A percentile compares a stretch with the other conserved stretches of the same genome.
phyloP scores from a whole-genome alignment of 306 rosid genomes.

The Amphicarpaea edgeworthii region DNA sequence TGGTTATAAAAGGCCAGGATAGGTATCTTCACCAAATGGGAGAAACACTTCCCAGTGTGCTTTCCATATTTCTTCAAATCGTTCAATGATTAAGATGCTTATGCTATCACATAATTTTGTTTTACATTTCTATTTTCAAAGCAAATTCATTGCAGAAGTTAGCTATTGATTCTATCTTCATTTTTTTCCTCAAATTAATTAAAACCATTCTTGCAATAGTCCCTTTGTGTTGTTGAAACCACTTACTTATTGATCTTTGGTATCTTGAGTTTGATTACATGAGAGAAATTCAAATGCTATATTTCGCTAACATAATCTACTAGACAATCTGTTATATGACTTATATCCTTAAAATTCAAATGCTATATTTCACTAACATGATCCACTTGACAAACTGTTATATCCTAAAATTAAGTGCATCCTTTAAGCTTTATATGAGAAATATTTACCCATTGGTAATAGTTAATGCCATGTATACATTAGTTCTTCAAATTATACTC shows the following conservation, averaged over 20 bases:
- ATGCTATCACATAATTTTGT: background rate
- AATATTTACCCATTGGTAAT: too few species aligned
- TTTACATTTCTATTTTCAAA: background rate
- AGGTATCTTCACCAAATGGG: background rate
- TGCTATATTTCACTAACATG: too few species aligned
- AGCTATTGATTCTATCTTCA: background rate
- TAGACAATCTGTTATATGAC: background rate
- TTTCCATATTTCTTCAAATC: background rate
- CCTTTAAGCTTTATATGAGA: too few species aligned
- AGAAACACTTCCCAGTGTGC: too few species aligned
- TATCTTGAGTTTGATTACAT: too few species aligned
- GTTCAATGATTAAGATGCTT: background rate
- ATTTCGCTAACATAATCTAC: background rate
- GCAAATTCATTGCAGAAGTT: background rate
- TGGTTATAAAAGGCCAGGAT: background rate
- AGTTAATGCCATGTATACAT: background rate
- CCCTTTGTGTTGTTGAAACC: background rate
- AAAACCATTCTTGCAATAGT: background rate
- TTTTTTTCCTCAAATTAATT: slow-evolving; percentile 1
- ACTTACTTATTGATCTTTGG: too few species aligned
- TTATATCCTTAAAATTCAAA: background rate
- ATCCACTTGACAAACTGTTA: background rate
- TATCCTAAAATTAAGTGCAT: background rate
- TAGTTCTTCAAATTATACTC: background rate
- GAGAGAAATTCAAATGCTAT: background rate